Evolutionary conservation across 768 basidiomycete genomes (phyloP).

Genomic region (Inosperma sp.): DNA sequence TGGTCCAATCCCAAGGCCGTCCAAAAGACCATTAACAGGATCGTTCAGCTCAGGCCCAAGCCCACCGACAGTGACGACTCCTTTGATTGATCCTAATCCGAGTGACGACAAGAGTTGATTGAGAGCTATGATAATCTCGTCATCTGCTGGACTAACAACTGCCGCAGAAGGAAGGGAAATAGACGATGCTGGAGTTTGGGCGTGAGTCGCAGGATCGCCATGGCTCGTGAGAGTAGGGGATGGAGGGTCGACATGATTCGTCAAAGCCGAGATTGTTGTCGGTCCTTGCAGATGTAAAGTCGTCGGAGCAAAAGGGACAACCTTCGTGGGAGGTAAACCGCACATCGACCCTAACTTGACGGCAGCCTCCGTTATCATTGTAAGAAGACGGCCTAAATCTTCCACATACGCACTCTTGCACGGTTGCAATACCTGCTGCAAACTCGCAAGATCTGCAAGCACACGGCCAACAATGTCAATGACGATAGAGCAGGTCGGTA

Average conservation of each 20-base stretch:
- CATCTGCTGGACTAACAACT: neutral
- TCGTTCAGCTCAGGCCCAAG: slow-evolving; percentile 16
- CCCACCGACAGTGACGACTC: slow-evolving; percentile 17
- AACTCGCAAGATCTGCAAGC: neutral
- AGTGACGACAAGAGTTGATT: slow-evolving; percentile 20
- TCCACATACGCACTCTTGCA: neutral
- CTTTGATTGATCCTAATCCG: slow-evolving; percentile 17
- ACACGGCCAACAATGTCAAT: neutral
- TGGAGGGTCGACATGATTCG: neutral
- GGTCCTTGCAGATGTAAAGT: neutral
- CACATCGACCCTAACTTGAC: neutral
- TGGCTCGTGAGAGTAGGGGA: neutral
- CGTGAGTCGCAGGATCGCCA: neutral
- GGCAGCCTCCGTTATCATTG: neutral
- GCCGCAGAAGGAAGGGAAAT: slow-evolving; percentile 4
- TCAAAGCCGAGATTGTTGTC: no score
- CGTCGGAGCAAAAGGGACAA: neutral
- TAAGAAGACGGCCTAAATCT: neutral
- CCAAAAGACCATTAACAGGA: slow-evolving; percentile 20
- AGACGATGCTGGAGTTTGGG: neutral
- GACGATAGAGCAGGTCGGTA: neutral
- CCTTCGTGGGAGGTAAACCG: slow-evolving; percentile 3
- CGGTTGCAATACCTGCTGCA: neutral
- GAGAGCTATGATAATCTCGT: slow-evolving; percentile 21
- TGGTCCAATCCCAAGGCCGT: slow-evolving; percentile 23